phyloP scores from a whole-genome alignment of 1,284 basidiomycete genomes.

The Tylopilus sp. region DNA sequence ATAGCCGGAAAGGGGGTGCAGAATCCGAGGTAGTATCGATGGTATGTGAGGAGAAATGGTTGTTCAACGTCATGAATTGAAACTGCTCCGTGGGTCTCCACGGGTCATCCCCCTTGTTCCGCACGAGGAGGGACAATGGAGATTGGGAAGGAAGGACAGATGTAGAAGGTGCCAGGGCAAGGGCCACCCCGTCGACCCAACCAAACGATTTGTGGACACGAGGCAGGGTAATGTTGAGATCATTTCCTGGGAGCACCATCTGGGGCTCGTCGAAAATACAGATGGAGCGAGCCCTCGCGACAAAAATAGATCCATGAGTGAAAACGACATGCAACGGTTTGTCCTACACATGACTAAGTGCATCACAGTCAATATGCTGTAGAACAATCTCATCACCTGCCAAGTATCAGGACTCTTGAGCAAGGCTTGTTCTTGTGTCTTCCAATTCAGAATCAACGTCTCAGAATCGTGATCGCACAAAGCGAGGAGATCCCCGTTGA shows the following conservation, averaged over 20 bases:
- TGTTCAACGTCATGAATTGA: slow-evolving; percentile 56
- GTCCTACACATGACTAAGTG: slow-evolving; percentile 44
- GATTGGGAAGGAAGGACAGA: slow-evolving; percentile 22
- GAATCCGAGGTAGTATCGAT: slow-evolving; percentile 30
- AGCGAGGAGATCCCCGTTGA: slow-evolving; percentile 62
- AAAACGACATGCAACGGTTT: slow-evolving; percentile 65
- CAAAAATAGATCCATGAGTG: slow-evolving; percentile 57
- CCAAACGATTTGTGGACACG: slow-evolving; percentile 64
- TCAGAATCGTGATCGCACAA: slow-evolving; percentile 62
- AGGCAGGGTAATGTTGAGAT: slow-evolving; percentile 43
- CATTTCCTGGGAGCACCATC: slow-evolving; percentile 27
- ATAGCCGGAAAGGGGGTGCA: slow-evolving; percentile 46
- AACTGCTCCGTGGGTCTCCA: slow-evolving; percentile 62
- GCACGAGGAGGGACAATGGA: slow-evolving; percentile 62
- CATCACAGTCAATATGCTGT: slow-evolving; percentile 13
- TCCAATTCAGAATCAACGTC: slow-evolving; percentile 67
- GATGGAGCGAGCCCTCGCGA: slow-evolving; percentile 67
- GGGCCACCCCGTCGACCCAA: slow-evolving; percentile 70
- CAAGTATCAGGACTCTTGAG: slow-evolving; percentile 51
- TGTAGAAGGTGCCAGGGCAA: slow-evolving; percentile 41
- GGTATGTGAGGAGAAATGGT: slow-evolving; percentile 10
- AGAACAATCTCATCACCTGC: slow-evolving; percentile 23
- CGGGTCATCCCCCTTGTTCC: slow-evolving; percentile 67
- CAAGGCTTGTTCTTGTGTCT: slow-evolving; percentile 54
- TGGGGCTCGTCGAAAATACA: slow-evolving; percentile 63